These are phyloP conservation scores for Dictyostelium brefeldianum DNA, from an alignment of 78 protist genomes.

Conservation along the genomic window DNA sequence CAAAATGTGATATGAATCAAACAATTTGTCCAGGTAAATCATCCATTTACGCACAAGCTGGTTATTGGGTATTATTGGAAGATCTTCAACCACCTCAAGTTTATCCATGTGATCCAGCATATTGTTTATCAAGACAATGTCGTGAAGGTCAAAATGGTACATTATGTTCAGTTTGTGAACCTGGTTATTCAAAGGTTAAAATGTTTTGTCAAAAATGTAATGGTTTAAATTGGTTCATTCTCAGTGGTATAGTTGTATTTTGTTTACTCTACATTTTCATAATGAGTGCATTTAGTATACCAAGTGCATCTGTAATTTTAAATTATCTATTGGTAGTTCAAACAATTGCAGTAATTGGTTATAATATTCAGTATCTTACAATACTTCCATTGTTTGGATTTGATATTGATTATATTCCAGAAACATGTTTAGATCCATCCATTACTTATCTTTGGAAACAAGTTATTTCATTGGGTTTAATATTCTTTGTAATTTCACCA, in stretches of 20 bases:
- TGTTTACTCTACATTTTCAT: neutral
- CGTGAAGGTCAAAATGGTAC: constrained; percentile 19
- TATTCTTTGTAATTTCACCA: neutral
- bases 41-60: neutral
- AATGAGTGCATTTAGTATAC: constrained; percentile 19
- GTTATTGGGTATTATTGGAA: constrained; percentile 27
- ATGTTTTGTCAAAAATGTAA: constrained; percentile 31
- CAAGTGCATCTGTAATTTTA: constrained; percentile 39
- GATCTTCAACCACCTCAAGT: constrained; percentile 6
- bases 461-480: neutral
- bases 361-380: constrained; percentile 32
- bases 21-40: constrained; percentile 54
- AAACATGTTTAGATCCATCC: neutral
- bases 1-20: neutral
- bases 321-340: constrained; percentile 29
- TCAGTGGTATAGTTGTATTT: neutral
- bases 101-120: constrained; percentile 51
- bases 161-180: constrained; percentile 18
- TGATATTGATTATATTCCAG: constrained; percentile 48
- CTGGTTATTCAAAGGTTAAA: constrained; percentile 65
- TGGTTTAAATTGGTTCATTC: neutral
- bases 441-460: constrained; percentile 17
- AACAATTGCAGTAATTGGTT: constrained; percentile 1
- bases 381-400: constrained; percentile 23
- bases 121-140: constrained; percentile 13